Conservation (phyloP, 2,329 filamentous ascomycete species). For the Aspergillus spinulosporus region DNA sequence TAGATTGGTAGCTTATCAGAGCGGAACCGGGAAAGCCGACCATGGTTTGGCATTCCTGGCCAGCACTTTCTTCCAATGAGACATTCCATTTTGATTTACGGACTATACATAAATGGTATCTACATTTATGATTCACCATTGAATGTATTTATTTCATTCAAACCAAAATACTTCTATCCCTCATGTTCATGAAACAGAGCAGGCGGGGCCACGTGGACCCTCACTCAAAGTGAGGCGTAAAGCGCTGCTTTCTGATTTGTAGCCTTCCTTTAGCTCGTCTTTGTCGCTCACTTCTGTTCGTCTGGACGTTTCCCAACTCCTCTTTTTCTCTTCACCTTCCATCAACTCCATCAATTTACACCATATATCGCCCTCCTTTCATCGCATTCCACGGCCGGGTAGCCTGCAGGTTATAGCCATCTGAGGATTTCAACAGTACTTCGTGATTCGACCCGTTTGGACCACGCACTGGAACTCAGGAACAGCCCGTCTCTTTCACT, state of each 20-base stretch:
- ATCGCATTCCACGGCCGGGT: neutral
- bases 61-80: neutral
- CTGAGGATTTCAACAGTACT: conserved; percentile 5
- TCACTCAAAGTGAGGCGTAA: conserved; percentile 30
- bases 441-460: conserved; percentile 13
- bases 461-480: conserved; percentile 15
- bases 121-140: neutral
- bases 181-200: neutral
- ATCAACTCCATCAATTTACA: neutral
- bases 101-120: neutral
- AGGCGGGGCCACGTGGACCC: conserved; percentile 34
- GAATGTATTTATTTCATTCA: neutral
- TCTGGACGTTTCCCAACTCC: neutral
- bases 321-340: neutral
- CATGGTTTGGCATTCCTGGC: conserved; percentile 7
- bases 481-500: conserved; percentile 4
- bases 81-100: neutral
- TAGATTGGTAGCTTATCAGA: no score
- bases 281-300: conserved; percentile 10
- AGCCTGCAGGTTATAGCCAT: neutral
- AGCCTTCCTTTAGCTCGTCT: conserved; percentile 13
- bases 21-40: neutral
- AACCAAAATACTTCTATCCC: neutral
- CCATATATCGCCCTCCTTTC: neutral
- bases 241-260: conserved; percentile 10